Conservation (phyloP, 129 eudicot genomes). For the Flaveria brownii region DNA sequence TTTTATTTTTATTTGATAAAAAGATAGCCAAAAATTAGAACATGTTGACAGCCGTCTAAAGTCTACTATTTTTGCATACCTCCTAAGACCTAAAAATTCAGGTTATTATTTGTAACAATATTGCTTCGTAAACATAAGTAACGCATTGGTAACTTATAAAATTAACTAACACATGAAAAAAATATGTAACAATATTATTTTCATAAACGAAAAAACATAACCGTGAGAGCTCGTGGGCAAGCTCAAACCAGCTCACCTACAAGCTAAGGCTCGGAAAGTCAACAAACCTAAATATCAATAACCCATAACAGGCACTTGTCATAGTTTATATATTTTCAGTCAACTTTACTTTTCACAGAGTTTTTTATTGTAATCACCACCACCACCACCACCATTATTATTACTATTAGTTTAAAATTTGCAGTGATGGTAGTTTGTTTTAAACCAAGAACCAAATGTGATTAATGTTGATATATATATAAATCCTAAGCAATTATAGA, state of each 20-base stretch:
- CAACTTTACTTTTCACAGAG: neutral
- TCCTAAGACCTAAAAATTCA: neutral
- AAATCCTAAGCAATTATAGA: neutral
- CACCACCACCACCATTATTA: too few species aligned
- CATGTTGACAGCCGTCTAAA: neutral
- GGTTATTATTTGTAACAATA: neutral
- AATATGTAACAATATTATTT: neutral
- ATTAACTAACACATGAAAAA: too few species aligned
- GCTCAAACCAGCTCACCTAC: neutral
- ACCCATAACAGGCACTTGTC: neutral
- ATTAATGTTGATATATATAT: neutral
- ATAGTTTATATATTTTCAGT: neutral
- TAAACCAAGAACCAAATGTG: neutral
- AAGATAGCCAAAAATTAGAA: neutral
- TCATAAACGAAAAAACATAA: too few species aligned
- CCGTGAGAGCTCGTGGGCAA: neutral
- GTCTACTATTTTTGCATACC: neutral
- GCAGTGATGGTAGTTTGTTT: neutral
- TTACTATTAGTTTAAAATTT: too few species aligned
- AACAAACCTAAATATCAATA: neutral
- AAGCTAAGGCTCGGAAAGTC: neutral
- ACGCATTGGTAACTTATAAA: too few species aligned
- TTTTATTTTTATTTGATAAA: too few species aligned
- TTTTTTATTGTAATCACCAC: neutral
- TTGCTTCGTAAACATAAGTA: neutral